Conservation (phyloP, 1,284 basidiomycete genomes). For the Cerioporus squamosus region DNA sequence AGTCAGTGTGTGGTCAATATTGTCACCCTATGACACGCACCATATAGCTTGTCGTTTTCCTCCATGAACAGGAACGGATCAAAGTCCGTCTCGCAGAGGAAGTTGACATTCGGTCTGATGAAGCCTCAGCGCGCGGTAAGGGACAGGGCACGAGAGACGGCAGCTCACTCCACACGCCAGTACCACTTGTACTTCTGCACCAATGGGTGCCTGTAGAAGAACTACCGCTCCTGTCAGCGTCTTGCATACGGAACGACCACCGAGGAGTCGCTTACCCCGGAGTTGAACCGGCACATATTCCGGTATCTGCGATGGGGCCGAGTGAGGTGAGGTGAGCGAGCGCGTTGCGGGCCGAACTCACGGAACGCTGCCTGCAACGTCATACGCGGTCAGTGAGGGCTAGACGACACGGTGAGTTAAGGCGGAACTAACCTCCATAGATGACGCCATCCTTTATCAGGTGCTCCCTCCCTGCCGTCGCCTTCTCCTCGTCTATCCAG, state of each 20-base stretch:
- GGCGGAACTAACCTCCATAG: constrained; percentile 67
- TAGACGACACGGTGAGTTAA: not conserved
- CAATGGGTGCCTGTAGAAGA: constrained; percentile 66
- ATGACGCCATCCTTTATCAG: constrained; percentile 83
- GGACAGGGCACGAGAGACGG: constrained; percentile 37
- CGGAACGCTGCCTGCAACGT: constrained; percentile 23
- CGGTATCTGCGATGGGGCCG: constrained; percentile 37
- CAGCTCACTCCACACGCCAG: constrained; percentile 37
- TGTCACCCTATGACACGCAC: constrained; percentile 28
- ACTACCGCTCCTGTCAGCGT: constrained; percentile 33
- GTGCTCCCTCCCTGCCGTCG: constrained; percentile 64
- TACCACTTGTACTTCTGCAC: constrained; percentile 35
- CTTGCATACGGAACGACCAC: not conserved
- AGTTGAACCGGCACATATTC: constrained; percentile 68
- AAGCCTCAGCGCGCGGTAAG: constrained; percentile 51
- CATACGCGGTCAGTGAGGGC: constrained; percentile 43
- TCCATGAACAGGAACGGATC: constrained; percentile 83
- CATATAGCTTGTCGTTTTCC: constrained; percentile 72
- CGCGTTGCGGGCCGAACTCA: constrained; percentile 7
- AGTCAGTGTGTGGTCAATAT: too few relatives aligned
- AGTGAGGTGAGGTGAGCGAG: constrained; percentile 6
- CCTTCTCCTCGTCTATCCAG: constrained; percentile 83
- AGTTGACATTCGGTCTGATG: constrained; percentile 66
- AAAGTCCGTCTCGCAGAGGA: constrained; percentile 73
- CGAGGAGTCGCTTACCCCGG: constrained; percentile 47